Evolutionary conservation across 1,284 basidiomycete genomes (phyloP), one percentile per base, ranked within the genome.

Genomic region (Irpex sp.): DNA sequence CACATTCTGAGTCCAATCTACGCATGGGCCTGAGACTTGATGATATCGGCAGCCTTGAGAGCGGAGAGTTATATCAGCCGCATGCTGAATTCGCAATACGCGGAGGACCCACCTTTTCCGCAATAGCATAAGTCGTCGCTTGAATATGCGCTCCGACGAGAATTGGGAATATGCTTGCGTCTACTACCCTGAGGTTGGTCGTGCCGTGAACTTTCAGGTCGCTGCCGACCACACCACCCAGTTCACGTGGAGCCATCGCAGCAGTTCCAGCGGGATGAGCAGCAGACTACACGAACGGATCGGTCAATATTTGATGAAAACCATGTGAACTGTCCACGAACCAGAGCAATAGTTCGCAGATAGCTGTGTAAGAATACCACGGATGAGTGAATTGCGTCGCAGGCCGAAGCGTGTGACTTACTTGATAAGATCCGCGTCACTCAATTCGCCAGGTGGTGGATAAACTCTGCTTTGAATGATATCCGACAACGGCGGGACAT

Each of bases 181-280:
- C 70, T 47, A 74, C 68, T 7, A 70, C 68, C 57, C 65, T 71
- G 64, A 71, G 72, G 68, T 71, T 75, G 67, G 56, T 51, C 1
- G 81, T 80, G 47, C 82, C 82, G 72, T 85, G 82, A 9, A 86
- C 83, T 36, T 73, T 72, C 26, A 89, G 72, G 67, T 82, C 78
- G 2, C 84, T 77, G 72, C 84, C 82, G 51, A 88, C 82, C 31
- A 86, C 85, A 13, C 73, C 75, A 9, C 59, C 67, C 2, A 59
- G n/a, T 3, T 68, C 69, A 2, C 65, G 61, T 17, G 67, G 63
- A 5, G 68, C 66, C 74, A 78, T 75, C 15, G 65, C 64, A 6
- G 67, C 69, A 3, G 73, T 74, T 4, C 73, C 69, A 3, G 71
- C 71, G 21, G 72, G 67, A 68, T 77, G 76, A 31, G 44, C 44